Conservation (phyloP, 1,139 yeast species). For the Blastobotrys apis region DNA sequence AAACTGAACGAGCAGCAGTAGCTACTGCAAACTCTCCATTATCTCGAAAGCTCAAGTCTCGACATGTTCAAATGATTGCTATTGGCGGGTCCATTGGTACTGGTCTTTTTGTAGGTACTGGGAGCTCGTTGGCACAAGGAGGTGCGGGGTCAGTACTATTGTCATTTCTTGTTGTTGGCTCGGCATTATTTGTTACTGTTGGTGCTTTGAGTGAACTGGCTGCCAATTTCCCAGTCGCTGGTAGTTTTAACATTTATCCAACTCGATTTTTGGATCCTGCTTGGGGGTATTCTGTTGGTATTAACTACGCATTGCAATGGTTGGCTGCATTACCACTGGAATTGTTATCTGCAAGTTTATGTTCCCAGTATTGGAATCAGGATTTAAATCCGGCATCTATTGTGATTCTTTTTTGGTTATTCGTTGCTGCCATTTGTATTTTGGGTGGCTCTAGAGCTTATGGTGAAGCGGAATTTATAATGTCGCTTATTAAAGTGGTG, state of each 20-base stretch:
- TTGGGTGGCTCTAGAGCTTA: slow-evolving; percentile 72
- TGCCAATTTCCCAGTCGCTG: slow-evolving; percentile 57
- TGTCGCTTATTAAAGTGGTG: slow-evolving; percentile 54
- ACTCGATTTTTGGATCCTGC: slow-evolving; percentile 57
- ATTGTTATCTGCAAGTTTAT: slow-evolving; percentile 69
- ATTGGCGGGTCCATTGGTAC: slow-evolving; percentile 87
- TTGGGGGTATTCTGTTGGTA: slow-evolving; percentile 75
- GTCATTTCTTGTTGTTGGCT: slow-evolving; percentile 41
- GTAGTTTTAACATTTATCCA: slow-evolving; percentile 55
- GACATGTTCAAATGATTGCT: slow-evolving; percentile 79
- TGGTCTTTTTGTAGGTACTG: slow-evolving; percentile 65
- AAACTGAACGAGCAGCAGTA: slow-evolving; percentile 13
- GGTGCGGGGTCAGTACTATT: slow-evolving; percentile 66
- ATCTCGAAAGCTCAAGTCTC: slow-evolving; percentile 53
- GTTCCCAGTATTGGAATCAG: slow-evolving; percentile 60
- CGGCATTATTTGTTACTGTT: slow-evolving; percentile 43
- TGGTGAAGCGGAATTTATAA: slow-evolving; percentile 68
- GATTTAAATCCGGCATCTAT: slow-evolving; percentile 63
- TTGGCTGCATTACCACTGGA: slow-evolving; percentile 69
- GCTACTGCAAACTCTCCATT: slow-evolving; percentile 60
- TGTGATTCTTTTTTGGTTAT: slow-evolving; percentile 57
- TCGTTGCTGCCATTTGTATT: slow-evolving; percentile 53
- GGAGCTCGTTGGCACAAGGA: slow-evolving; percentile 50
- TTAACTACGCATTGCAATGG: slow-evolving; percentile 80
- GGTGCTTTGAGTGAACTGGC: slow-evolving; percentile 60